These are phyloP conservation scores for Dothistroma septosporum DNA, from an alignment of 2,329 filamentous ascomycete species.

Conservation along the genomic window DNA sequence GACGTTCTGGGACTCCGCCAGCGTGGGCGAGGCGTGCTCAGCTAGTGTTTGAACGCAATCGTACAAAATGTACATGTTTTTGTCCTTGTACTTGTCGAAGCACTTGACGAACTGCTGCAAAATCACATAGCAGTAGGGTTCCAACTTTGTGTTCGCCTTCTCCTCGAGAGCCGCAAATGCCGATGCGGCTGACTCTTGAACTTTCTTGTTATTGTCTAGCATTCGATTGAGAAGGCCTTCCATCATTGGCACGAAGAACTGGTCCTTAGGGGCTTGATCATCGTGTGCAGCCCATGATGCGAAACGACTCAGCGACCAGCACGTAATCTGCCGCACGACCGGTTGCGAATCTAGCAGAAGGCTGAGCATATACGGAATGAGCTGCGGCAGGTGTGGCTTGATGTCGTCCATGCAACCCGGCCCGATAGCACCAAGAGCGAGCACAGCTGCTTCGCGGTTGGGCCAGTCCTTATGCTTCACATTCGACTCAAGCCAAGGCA, in stretches of 20 bases:
- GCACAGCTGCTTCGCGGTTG: constrained; percentile 85
- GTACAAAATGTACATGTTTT: constrained; percentile 98
- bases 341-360: constrained; percentile 81
- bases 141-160: constrained; percentile 74
- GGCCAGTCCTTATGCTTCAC: constrained; percentile 86
- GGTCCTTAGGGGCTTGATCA: constrained; percentile 61
- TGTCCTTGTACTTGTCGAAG: constrained; percentile 94
- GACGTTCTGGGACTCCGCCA: constrained; percentile 78
- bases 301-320: constrained; percentile 93
- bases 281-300: constrained; percentile 86
- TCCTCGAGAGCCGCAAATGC: constrained; percentile 96
- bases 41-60: constrained; percentile 97
- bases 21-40: constrained; percentile 77
- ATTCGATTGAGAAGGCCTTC: constrained; percentile 90
- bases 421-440: constrained; percentile 89
- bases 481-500: constrained; percentile 89
- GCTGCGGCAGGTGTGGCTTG: constrained; percentile 80
- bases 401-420: constrained; percentile 91
- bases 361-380: constrained; percentile 85
- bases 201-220: constrained; percentile 96
- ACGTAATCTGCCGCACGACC: constrained; percentile 92
- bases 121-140: constrained; percentile 84
- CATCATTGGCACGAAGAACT: constrained; percentile 94
- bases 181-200: constrained; percentile 92
- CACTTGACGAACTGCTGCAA: constrained; percentile 88